Evolutionary conservation across 768 basidiomycete genomes (phyloP).

Genomic region (Boletus pseudopeckii): DNA sequence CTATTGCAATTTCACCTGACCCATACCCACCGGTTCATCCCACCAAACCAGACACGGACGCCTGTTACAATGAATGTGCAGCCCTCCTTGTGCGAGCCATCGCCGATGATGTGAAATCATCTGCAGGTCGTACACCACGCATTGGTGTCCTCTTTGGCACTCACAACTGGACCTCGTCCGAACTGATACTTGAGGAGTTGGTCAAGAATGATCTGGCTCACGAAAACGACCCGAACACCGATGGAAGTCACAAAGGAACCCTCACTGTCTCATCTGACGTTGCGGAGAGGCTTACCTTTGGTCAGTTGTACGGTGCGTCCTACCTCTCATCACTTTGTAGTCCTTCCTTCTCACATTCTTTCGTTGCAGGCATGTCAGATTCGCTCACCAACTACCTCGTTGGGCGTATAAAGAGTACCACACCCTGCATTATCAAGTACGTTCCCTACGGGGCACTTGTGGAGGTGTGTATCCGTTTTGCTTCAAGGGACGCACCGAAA

Average conservation of each 20-base stretch:
- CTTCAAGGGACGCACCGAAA: too few species aligned
- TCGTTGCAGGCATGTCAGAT: conserved; percentile 74
- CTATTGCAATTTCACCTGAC: conserved; percentile 55
- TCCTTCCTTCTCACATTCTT: not conserved
- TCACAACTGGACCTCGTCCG: conserved; percentile 74
- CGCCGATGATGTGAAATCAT: conserved; percentile 43
- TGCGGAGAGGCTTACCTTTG: conserved; percentile 66
- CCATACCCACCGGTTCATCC: conserved; percentile 63
- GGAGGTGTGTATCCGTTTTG: conserved; percentile 42
- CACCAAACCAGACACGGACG: conserved; percentile 69
- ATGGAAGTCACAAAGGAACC: conserved; percentile 24
- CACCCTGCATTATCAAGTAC: conserved; percentile 83
- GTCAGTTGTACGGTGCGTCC: conserved; percentile 75
- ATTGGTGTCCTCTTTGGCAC: conserved; percentile 82
- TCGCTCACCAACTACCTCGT: conserved; percentile 72
- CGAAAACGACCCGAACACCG: conserved; percentile 11
- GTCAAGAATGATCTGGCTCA: conserved; percentile 48
- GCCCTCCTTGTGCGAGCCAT: conserved; percentile 54
- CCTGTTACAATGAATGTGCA: conserved; percentile 64
- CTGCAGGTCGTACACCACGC: conserved; percentile 10
- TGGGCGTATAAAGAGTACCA: conserved; percentile 42
- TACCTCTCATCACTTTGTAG: not conserved
- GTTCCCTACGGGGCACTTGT: conserved; percentile 72
- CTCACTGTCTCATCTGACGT: conserved; percentile 50
- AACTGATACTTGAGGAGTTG: conserved; percentile 58